phyloP scores from a whole-genome alignment of 192 early-diverging fungal species.

The Dimargaris cristalligena region DNA sequence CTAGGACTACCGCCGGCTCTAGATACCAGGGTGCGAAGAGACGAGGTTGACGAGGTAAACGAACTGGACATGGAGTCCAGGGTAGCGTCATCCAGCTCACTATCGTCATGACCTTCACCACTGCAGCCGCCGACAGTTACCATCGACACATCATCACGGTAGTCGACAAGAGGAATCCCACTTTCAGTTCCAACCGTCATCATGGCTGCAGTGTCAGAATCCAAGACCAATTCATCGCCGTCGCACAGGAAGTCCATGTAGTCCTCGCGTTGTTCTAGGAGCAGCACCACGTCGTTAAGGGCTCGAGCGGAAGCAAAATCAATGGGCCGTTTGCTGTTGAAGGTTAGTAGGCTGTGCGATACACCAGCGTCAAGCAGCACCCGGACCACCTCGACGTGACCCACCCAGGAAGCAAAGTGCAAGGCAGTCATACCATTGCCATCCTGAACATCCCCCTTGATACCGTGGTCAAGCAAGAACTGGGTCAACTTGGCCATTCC shows the following conservation, averaged over 20 bases:
- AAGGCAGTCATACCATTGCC: constrained; percentile 50
- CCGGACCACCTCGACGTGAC: constrained; percentile 28
- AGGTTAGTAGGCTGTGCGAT: constrained; percentile 10
- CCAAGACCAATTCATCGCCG: no score
- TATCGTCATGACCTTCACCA: no score
- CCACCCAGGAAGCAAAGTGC: constrained; percentile 46
- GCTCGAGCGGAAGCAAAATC: constrained; percentile 19
- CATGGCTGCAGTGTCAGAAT: no score
- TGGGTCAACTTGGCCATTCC: constrained; percentile 30
- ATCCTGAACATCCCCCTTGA: constrained; percentile 33
- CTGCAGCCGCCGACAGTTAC: no score
- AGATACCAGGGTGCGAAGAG: background rate
- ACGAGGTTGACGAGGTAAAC: background rate
- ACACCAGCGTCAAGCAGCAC: constrained; percentile 42
- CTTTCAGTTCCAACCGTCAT: no score
- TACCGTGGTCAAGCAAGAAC: constrained; percentile 26
- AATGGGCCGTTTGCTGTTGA: constrained; percentile 14
- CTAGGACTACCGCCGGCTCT: background rate
- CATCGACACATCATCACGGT: no score
- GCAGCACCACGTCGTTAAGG: constrained; percentile 9
- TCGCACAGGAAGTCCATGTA: constrained; percentile 22
- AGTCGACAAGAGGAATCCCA: no score
- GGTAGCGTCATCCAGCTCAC: background rate
- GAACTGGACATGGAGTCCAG: constrained; percentile 4
- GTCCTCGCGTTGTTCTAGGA: constrained; percentile 23